These are phyloP conservation scores for Raphanus hybrid DNA, from an alignment of 441 rosid species.

Conservation along the genomic window DNA sequence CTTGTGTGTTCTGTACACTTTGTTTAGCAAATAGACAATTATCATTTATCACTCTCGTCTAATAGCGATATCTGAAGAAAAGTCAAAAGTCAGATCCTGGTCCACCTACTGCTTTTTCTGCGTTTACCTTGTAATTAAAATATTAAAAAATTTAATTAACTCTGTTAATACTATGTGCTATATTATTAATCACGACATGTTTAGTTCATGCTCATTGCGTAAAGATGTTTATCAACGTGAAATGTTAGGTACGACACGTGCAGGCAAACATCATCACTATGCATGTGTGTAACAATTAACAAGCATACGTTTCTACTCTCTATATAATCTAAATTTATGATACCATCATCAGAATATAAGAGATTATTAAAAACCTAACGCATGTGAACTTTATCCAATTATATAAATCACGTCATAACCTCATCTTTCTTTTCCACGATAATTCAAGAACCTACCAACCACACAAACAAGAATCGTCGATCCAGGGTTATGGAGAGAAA, in stretches of 20 bases:
- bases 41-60: slow-evolving; percentile 39
- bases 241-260: background rate
- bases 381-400: background rate
- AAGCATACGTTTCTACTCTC: background rate
- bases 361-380: slow-evolving; percentile 1
- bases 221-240: background rate
- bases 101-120: slow-evolving; percentile 31
- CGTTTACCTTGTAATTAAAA: slow-evolving; percentile 23
- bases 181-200: background rate
- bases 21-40: slow-evolving; percentile 28
- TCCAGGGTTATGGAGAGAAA: slow-evolving; percentile 21
- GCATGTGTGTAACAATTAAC: background rate
- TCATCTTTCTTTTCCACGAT: background rate
- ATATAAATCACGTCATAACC: background rate
- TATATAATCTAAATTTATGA: background rate
- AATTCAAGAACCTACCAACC: slow-evolving; percentile 7
- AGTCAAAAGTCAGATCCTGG: slow-evolving; percentile 28
- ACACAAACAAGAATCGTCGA: background rate
- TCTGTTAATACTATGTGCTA: slow-evolving; percentile 10
- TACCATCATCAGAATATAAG: background rate
- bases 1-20: slow-evolving; percentile 1
- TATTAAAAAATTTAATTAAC: background rate
- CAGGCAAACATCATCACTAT: background rate
- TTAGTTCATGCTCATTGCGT: background rate
- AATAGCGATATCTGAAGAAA: slow-evolving; percentile 5